These are phyloP conservation scores for Coemansia sp. DNA, from an alignment of 371 early-diverging fungal genomes.

Conservation along the genomic window DNA sequence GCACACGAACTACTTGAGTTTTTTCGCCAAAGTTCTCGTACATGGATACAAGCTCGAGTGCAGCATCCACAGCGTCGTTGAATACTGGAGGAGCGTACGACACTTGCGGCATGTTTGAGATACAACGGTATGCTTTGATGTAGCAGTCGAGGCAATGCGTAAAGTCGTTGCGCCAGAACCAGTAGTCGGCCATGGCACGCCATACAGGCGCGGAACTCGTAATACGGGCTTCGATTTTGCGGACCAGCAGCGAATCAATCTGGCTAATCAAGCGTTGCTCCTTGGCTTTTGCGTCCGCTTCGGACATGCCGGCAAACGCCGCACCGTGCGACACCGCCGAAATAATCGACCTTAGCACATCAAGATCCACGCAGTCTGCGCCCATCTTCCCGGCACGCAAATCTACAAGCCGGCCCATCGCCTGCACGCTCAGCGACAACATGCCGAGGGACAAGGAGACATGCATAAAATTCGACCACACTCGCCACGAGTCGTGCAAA, in stretches of 20 bases:
- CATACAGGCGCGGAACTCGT: slow-evolving; percentile 75
- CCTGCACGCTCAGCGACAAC: slow-evolving; percentile 79
- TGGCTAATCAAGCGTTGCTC: slow-evolving; percentile 16
- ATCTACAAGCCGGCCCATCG: slow-evolving; percentile 64
- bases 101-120: slow-evolving; percentile 67
- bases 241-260: slow-evolving; percentile 58
- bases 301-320: slow-evolving; percentile 39
- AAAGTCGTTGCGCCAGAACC: slow-evolving; percentile 62
- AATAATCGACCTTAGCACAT: slow-evolving; percentile 70
- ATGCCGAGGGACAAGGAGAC: slow-evolving; percentile 75
- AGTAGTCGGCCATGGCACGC: slow-evolving; percentile 73
- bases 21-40: slow-evolving; percentile 69
- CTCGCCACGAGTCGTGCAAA: slow-evolving; percentile 80
- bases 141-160: slow-evolving; percentile 73
- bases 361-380: slow-evolving; percentile 73
- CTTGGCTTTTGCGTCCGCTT: slow-evolving; percentile 13
- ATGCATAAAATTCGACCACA: slow-evolving; percentile 91
- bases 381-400: slow-evolving; percentile 57
- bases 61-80: slow-evolving; percentile 63
- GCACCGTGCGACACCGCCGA: slow-evolving; percentile 64
- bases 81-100: slow-evolving; percentile 69
- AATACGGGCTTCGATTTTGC: slow-evolving; percentile 69
- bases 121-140: slow-evolving; percentile 78
- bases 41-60: slow-evolving; percentile 73
- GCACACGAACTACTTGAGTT: slow-evolving; percentile 36